Base-by-base conservation (phyloP, 352 stramenopile species). In the Pythium insidiosum region DNA sequence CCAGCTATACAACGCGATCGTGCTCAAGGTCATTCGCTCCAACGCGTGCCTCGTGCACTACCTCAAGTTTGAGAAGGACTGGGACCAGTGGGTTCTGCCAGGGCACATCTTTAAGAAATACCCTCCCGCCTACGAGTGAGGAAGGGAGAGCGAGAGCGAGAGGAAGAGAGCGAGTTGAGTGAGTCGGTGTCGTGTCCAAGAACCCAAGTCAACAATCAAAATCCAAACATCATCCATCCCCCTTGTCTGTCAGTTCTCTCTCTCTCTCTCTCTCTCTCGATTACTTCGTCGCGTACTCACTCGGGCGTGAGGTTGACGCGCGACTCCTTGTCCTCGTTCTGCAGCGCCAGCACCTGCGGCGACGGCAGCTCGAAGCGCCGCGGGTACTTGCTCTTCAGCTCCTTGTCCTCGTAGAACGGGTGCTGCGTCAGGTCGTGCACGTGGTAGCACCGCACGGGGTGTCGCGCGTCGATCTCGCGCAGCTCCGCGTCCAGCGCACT, bases 61-160 rank as follows among this genome's bases (percentile, higher is more conserved):
- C 47, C 61, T 87, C 50, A 87, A 89, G 65, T 87, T 77, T 42
- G 72, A 89, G 46, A 85, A 84, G 43, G 73, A 89, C 59, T 89
- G 76, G 76, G 73, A 89, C 62, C 76, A 89, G 47, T 89, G 76
- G 76, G 57, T 89, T 30, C 53, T 89, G 15, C 76, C 76, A 1
- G 71, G 73, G 30, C 75, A 87, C 48, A 89, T 89, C 29, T 89
- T 87, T 53, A 74, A 70, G 44, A 89, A 89, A 58, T 85, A 84
- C 30, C 18, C n/a, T n/a, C n/a, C n/a, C n/a, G n/a, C n/a, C n/a
- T n/a, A n/a, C 15, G 11, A 21, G 35, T 6, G 47, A 49, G 5
- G 41, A 60, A 18, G 6, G 9, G 37, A 4, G 45, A 47, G 4
- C n/a, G n/a, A n/a, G n/a, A n/a, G n/a, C 28, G 28, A 33, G 28